A percentile compares a stretch with the other conserved stretches of the same genome.
Conservation (phyloP, 2,329 filamentous ascomycete genomes). For the Monosporascus sp. region DNA sequence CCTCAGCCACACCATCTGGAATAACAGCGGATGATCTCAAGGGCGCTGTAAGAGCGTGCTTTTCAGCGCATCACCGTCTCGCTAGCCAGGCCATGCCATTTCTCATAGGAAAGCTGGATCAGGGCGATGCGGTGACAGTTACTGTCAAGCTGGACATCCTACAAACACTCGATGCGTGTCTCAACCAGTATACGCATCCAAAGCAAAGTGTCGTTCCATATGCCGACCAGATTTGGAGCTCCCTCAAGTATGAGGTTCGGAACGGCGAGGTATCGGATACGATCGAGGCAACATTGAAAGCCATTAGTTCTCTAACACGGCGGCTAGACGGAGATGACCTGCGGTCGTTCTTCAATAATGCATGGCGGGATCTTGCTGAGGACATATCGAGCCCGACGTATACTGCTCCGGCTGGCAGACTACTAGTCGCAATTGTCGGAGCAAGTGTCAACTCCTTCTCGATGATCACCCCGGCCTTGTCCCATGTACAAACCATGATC, state of each 20-base stretch:
- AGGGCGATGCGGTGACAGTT: constrained; percentile 53
- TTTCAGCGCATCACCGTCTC: constrained; percentile 43
- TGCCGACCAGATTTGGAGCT: constrained; percentile 48
- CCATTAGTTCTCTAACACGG: constrained; percentile 44
- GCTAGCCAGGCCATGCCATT: constrained; percentile 46
- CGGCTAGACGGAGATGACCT: constrained; percentile 40
- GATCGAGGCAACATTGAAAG: constrained; percentile 50
- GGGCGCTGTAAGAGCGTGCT: constrained; percentile 46
- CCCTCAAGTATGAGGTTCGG: constrained; percentile 59
- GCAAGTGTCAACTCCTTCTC: constrained; percentile 44
- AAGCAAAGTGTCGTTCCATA: constrained; percentile 44
- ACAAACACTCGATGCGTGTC: constrained; percentile 48
- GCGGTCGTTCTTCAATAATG: constrained; percentile 39
- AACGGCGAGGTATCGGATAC: constrained; percentile 55
- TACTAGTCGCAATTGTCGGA: constrained; percentile 46
- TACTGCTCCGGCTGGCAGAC: constrained; percentile 44
- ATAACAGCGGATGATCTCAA: constrained; percentile 55
- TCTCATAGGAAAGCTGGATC: constrained; percentile 52
- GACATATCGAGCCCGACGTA: constrained; percentile 51
- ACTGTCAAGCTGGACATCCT: constrained; percentile 57
- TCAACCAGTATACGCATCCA: constrained; percentile 43
- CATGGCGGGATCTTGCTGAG: constrained; percentile 48
- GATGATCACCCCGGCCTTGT: constrained; percentile 41
- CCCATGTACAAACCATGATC: constrained; percentile 44
- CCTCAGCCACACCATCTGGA: constrained; percentile 41